These are phyloP conservation scores for Lichtheimia ornata DNA, from an alignment of 371 early-diverging fungal species.

Conservation along the genomic window DNA sequence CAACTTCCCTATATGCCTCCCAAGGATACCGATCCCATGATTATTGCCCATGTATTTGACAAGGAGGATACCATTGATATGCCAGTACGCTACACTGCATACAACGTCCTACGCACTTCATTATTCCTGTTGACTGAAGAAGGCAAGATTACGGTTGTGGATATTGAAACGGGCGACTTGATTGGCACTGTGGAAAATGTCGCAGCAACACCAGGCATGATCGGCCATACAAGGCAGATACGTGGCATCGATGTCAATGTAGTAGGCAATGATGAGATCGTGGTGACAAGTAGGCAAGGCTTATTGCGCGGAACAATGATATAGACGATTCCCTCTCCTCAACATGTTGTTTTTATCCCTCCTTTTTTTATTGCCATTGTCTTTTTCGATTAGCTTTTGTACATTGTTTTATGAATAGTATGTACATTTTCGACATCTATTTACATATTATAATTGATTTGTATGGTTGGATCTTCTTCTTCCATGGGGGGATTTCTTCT, in stretches of 20 bases:
- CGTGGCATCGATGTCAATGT: constrained; percentile 50
- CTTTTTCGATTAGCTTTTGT: too few species aligned
- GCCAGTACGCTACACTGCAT: constrained; percentile 50
- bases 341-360: not conserved
- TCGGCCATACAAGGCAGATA: constrained; percentile 20
- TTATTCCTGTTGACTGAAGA: constrained; percentile 48
- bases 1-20: constrained; percentile 41
- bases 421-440: too few species aligned
- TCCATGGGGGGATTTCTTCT: too few species aligned
- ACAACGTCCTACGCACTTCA: constrained; percentile 43
- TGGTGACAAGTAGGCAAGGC: constrained; percentile 48
- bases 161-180: constrained; percentile 46
- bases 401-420: too few species aligned
- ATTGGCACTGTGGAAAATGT: constrained; percentile 40
- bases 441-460: too few species aligned
- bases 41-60: constrained; percentile 40
- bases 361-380: too few species aligned
- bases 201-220: constrained; percentile 12
- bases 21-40: constrained; percentile 24
- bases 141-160: constrained; percentile 47
- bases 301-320: constrained; percentile 31
- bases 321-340: not conserved
- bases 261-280: constrained; percentile 41
- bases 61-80: constrained; percentile 19
- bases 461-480: too few species aligned